Evolutionary conservation across 2,329 filamentous ascomycete genomes (phyloP), one percentile per base, ranked within the genome.

Genomic region (Alternaria hordeiaustralica): DNA sequence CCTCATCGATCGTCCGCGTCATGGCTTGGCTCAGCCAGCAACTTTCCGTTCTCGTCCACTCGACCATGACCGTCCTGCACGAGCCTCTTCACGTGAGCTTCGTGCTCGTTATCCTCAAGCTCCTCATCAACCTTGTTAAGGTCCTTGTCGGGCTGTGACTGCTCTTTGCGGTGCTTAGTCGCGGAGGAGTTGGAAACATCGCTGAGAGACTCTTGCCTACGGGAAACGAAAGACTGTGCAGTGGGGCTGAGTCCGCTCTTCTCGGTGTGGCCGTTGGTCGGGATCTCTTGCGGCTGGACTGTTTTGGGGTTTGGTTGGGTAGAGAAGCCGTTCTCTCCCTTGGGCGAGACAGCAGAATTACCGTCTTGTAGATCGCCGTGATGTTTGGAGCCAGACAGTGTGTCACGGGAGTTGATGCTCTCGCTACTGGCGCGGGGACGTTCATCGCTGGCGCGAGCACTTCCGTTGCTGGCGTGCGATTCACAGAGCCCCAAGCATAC

Each of bases 221-320:
- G 36, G 4, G 58, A 56, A 23, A 43, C 54, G 36, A 66, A 21
- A n/a, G 58, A 55, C 47, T 64, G 64, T 7, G 72, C 78, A 56
- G 78, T 75, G 26, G 76, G 67, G 30, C 76, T 68, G 36, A 80
- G 64, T n/a, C 76, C 74, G 8, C 73, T 75, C 61, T 58, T 62
- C 23, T 58, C 55, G 12, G n/a, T 15, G 43, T 58, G 23, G 12
- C 23, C 21, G 33, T 33, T 76, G 13, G 28, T 78, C 28, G 73
- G 73, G 36, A 71, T 71, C 65, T 81, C 77, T 20, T 73, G 72
- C 26, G 70, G 71, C 50, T 75, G 72, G 9, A 78, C 55, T 8
- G 75, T 58, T 33, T 76, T 69, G 20, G 72, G 72, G 28, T 81
- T 79, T 5, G 74, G 71, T 62, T 76, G 73, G 5, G 74, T 78